Percentiles rank a stretch among this genome's conserved stretches.
Conservation (phyloP, 768 basidiomycete genomes). For the Exsudoporus frostii region DNA sequence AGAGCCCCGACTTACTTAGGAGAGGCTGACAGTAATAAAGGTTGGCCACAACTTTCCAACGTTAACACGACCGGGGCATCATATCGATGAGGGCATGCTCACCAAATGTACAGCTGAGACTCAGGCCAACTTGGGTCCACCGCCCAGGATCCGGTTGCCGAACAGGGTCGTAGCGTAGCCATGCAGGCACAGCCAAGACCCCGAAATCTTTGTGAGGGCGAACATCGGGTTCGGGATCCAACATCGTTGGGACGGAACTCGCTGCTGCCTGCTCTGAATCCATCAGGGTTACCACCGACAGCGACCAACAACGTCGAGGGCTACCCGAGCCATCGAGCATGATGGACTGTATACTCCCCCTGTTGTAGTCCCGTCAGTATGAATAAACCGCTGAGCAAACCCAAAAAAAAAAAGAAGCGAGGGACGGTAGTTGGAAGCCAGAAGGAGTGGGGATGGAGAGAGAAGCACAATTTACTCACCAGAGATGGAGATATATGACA, state of each 20-base stretch:
- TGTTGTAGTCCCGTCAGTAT: not conserved
- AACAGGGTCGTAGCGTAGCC: constrained; percentile 39
- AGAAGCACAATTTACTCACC: not conserved
- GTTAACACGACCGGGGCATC: not conserved
- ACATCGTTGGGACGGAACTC: not conserved
- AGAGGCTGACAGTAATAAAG: constrained; percentile 83
- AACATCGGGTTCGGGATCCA: not conserved
- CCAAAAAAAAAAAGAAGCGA: constrained; percentile 4
- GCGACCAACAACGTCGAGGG: constrained; percentile 14
- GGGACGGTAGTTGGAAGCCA: constrained; percentile 14
- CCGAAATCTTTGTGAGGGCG: constrained; percentile 34
- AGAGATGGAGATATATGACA: constrained; percentile 2
- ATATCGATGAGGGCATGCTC: constrained; percentile 14
- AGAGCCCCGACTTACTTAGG: constrained; percentile 46
- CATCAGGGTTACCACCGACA: constrained; percentile 10
- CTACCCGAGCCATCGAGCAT: constrained; percentile 12
- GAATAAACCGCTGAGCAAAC: not conserved
- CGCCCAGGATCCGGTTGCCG: constrained; percentile 36
- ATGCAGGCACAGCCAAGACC: constrained; percentile 45
- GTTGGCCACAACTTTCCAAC: constrained; percentile 48
- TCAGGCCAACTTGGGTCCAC: constrained; percentile 45
- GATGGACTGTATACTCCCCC: not conserved
- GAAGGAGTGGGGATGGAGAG: constrained; percentile 4
- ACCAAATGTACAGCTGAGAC: constrained; percentile 46
- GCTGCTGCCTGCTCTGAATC: constrained; percentile 4